A percentile compares a stretch with the other conserved stretches of the same genome.
Evolutionary conservation across 257 asterid species (phyloP).

Genomic region (Datura wrightii): DNA sequence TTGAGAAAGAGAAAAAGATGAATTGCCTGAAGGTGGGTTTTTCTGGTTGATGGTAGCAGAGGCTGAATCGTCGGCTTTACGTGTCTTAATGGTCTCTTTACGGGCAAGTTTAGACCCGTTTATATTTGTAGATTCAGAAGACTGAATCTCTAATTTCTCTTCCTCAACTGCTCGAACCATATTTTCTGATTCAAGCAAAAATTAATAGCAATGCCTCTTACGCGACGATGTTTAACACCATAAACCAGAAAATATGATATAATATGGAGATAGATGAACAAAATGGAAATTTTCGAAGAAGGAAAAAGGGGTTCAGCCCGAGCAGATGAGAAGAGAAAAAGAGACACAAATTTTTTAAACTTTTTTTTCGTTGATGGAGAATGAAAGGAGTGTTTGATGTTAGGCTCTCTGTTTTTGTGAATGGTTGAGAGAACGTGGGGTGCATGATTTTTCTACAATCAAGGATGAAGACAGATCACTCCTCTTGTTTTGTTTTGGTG

Average conservation of each 20-base stretch:
- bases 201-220: neutral
- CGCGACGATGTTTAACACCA: neutral
- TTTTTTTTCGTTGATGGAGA: neutral
- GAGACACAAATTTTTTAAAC: neutral
- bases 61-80: constrained; percentile 35
- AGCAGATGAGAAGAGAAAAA: neutral
- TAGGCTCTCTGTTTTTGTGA: constrained; percentile 34
- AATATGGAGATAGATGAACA: constrained; percentile 15
- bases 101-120: constrained; percentile 18
- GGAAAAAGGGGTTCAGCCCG: constrained; percentile 2
- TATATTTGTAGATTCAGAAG: constrained; percentile 16
- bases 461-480: constrained; percentile 30
- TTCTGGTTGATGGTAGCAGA: constrained; percentile 23
- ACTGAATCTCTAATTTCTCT: constrained; percentile 44
- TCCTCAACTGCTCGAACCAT: constrained; percentile 61
- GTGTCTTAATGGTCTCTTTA: constrained; percentile 35
- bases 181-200: constrained; percentile 22
- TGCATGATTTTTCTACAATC: constrained; percentile 39
- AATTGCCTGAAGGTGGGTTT: constrained; percentile 47
- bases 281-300: neutral
- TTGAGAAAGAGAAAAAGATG: neutral
- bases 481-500: neutral
- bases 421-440: constrained; percentile 43
- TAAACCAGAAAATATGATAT: neutral
- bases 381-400: constrained; percentile 14